Conservation (phyloP, 768 basidiomycete genomes). For the Russula ochroleuca region DNA sequence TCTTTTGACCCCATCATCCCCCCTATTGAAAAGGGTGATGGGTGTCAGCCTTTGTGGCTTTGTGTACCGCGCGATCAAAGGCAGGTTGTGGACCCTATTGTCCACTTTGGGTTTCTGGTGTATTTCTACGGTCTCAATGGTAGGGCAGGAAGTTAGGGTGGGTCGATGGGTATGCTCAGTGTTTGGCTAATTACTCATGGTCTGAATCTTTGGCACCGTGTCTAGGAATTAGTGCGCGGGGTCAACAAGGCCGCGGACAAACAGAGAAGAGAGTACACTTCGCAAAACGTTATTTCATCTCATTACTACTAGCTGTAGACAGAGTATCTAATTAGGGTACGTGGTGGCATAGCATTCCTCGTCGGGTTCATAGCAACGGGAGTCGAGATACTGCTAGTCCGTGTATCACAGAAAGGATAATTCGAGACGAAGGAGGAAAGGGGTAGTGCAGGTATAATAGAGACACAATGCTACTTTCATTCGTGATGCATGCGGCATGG, state of each 20-base stretch:
- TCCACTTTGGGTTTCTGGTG: neutral
- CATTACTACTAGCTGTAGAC: slow-evolving; percentile 20
- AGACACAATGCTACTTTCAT: slow-evolving; percentile 21
- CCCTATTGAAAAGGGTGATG: neutral
- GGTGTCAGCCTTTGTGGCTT: neutral
- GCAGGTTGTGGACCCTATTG: neutral
- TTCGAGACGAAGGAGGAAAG: neutral
- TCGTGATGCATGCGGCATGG: slow-evolving; percentile 24
- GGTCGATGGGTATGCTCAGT: neutral
- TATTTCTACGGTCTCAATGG: no score
- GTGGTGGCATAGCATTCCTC: slow-evolving; percentile 10
- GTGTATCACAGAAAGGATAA: slow-evolving; percentile 13
- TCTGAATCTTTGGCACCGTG: no score
- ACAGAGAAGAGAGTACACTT: neutral
- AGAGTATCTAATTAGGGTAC: slow-evolving; percentile 16
- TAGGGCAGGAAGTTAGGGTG: neutral
- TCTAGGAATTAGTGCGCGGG: no score
- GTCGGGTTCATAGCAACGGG: slow-evolving; percentile 14
- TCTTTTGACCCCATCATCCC: neutral
- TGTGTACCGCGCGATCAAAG: neutral
- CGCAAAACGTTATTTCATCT: neutral
- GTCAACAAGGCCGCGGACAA: neutral
- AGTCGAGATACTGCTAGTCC: neutral
- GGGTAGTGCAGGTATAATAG: slow-evolving; percentile 23
- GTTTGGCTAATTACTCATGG: neutral